Percentiles rank a stretch among this genome's conserved stretches.
Evolutionary conservation across 139 green algal genomes (phyloP).

Genomic region (Chlamydomonas schloesseri): DNA sequence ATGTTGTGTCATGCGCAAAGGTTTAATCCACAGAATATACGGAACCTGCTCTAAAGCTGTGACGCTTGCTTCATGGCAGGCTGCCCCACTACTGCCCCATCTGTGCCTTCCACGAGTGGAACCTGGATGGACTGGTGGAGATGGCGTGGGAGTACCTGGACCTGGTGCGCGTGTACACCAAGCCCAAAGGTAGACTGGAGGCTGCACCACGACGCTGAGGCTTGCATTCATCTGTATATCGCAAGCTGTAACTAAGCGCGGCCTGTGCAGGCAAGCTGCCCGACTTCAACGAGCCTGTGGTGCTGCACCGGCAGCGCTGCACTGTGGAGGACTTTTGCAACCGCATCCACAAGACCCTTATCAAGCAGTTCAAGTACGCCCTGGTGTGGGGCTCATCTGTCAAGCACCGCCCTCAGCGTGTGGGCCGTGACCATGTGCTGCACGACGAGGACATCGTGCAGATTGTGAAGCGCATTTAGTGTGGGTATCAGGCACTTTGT

Average conservation of each 20-base stretch:
- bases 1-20: no score
- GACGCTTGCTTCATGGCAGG: no score
- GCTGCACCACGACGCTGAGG: no score
- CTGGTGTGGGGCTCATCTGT: slow-evolving; percentile 89
- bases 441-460: slow-evolving; percentile 98
- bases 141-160: slow-evolving; percentile 98
- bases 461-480: slow-evolving; percentile 90
- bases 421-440: slow-evolving; percentile 95
- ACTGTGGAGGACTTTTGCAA: slow-evolving; percentile 98
- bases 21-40: no score
- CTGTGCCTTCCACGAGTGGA: slow-evolving; percentile 92
- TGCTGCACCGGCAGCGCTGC: slow-evolving; percentile 73
- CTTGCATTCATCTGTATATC: no score
- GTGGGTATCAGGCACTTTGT: no score
- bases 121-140: slow-evolving; percentile 95
- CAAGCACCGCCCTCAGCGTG: slow-evolving; percentile 95
- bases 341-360: slow-evolving; percentile 85
- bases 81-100: slow-evolving; percentile 98
- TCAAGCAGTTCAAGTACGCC: slow-evolving; percentile 97
- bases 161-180: slow-evolving; percentile 93
- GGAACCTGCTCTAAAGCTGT: no score
- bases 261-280: slow-evolving; percentile 81
- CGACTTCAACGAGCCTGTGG: slow-evolving; percentile 97
- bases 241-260: no score
- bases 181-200: slow-evolving; percentile 89